phyloP scores from a whole-genome alignment of 306 rosid species.

The Carpinus fangiana region DNA sequence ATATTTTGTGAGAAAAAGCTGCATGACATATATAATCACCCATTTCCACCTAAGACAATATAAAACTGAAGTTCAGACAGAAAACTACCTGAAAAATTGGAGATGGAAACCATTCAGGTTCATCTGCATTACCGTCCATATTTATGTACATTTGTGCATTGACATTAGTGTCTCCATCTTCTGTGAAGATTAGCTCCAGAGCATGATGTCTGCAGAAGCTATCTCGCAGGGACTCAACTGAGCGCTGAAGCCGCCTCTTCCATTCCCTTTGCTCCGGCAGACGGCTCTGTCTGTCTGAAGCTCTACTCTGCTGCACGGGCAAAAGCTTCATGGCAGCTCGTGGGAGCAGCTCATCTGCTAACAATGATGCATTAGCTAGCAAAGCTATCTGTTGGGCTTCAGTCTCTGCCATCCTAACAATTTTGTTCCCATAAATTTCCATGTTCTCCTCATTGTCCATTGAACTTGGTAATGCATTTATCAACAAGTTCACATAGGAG shows the following conservation, averaged over 20 bases:
- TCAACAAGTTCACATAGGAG: constrained; percentile 62
- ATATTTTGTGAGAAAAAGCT: background rate
- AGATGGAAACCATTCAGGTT: constrained; percentile 92
- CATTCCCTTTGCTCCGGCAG: constrained; percentile 76
- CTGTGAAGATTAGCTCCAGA: constrained; percentile 85
- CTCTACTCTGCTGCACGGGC: constrained; percentile 33
- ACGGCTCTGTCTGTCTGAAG: constrained; percentile 53
- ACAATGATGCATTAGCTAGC: constrained; percentile 69
- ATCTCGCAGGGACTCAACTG: constrained; percentile 74
- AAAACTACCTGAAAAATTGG: constrained; percentile 68
- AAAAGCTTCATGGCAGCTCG: constrained; percentile 72
- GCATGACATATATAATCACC: too few relatives aligned
- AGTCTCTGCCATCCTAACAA: constrained; percentile 78
- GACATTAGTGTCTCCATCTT: constrained; percentile 70
- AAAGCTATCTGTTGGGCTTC: constrained; percentile 80
- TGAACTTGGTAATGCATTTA: constrained; percentile 80
- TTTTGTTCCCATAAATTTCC: constrained; percentile 58
- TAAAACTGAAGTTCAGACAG: background rate
- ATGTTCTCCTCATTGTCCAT: constrained; percentile 59
- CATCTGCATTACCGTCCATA: constrained; percentile 54
- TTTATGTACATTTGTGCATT: constrained; percentile 55
- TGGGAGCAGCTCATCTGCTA: constrained; percentile 82
- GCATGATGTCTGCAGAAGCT: constrained; percentile 88
- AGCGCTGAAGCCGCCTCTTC: constrained; percentile 70
- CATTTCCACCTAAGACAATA: background rate